Base-by-base conservation (phyloP, 2,329 filamentous ascomycete genomes). In the Calonectria multiphialidica region DNA sequence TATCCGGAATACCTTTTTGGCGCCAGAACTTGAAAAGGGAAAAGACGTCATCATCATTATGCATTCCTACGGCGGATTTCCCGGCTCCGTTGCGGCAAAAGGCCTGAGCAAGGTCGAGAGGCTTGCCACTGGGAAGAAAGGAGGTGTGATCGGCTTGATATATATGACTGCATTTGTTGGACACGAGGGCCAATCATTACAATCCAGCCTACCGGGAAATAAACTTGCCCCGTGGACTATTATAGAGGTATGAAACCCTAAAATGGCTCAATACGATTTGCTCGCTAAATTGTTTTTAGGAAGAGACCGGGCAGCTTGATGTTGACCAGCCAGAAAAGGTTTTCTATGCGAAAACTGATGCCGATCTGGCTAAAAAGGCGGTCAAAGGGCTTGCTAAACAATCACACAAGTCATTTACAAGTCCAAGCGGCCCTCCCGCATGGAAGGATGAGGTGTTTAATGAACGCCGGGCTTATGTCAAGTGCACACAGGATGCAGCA, bases 261-360 rank as follows among this genome's bases (percentile, higher is more conserved):
- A 21, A 55, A 21, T 21, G 21, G 50, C 25, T 10, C 15, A 13
- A 23, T 2, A 16, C 8, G 8, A 30, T 30, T 30, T 30, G 8
- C 8, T 30, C 28, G 8, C 28, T 30, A 8, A 30, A 5, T 30
- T 30, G 28, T 8, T 30, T 30, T 30, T 13, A 72, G 70, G 44
- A 69, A 55, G 59, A 44, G 12, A 61, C 49, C 5, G 59, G 55
- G 44, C n/a, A 62, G 50, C 42, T 8, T 47, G 8, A 35, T 8
- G 66, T 65, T 23, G 45, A 30, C 10, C 61, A 59, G 23, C 95
- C 94, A 96, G 40, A 64, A 28, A n/a, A 47, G 15, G 18, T 72
- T 2, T 74, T 74, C 49, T 74, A 72, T 55, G 66, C 67, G 40
- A 61, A 35, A 3, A 55, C 67, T 4, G 63, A 72, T 28, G 25